Base-by-base conservation (phyloP, 2,329 filamentous ascomycete species). In the Paraphoma sp. region DNA sequence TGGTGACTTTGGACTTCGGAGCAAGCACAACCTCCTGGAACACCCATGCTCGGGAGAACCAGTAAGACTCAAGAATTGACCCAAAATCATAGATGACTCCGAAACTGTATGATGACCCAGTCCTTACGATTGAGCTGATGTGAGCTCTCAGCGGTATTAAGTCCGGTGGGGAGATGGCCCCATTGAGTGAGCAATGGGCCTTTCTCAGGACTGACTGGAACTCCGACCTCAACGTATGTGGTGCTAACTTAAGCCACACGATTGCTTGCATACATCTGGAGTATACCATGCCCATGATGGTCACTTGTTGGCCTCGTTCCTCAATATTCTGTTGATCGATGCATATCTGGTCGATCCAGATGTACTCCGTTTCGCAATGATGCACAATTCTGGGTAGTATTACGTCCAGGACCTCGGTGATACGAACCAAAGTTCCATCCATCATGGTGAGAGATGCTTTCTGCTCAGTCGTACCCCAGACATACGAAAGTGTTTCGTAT, bases 401-500 rank as follows among this genome's bases (percentile, higher is more conserved):
- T 1, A 8, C 31, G 33, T 45, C 18, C 11, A 54, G 31, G n/a
- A 10, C 5, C 16, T 45, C 41, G 1, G 52, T 54, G n/a, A 50
- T 41, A 7, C 30, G 45, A 3, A 54, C 29, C 8, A 40, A 4
- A 11, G 5, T 45, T 4, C 52, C 45, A 28, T 54, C 30, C 2
- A 6, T 7, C 18, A 54, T 41, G 9, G 4, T 14, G 12, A 54
- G 4, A 3, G 16, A 23, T 16, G 28, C 29, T 43, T 16, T 23
- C 17, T 41, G 45, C 17, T 45, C 14, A 31, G 40, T 45, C 17
- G 46, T 49, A 41, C 52, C 52, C 52, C 52, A 54, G 2, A 54
- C 52, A 31, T 54, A 54, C 10, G 45, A 49, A 28, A 54, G 41
- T 14, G 52, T 54, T 12, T 54, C 52, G 18, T 54, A 54, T 30